Evolutionary conservation across 1,139 yeast genomes (phyloP), one percentile per base, ranked within the genome.

Genomic region (Debaryomycetaceae sp.): DNA sequence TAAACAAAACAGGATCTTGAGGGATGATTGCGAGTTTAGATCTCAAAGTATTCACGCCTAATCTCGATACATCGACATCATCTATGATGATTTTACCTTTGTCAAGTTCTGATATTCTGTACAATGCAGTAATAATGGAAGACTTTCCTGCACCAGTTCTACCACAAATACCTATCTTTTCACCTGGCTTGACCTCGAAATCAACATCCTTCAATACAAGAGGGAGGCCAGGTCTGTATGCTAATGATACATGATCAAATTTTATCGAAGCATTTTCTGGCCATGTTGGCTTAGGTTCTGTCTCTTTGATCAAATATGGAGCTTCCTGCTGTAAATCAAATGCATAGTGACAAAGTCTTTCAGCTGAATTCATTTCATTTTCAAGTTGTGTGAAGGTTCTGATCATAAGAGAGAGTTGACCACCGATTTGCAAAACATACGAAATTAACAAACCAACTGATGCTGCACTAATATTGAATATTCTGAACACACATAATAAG

Each of bases 291-390:
- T 72, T 68, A 5, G 94, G 91, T 5, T 72, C 60, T 3, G 69
- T 66, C 35, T 75, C 86, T 0, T 75, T 66, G 39, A 73, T 78
- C 31, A 59, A 63, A 56, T 78, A 55, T 24, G 67, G 53, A 4
- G 69, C 67, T 47, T 70, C 76, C 43, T 63, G 63, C 5, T 71
- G 73, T 40, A 70, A 53, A 30, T 58, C 48, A 40, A 50, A 70
- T 0, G 91, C 92, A 59, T 87, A 87, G 41, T 81, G 76, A 45
- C 79, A 73, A 39, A 88, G 62, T 56, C 96, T 75, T 63, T 88
- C 96, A n/a, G 83, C 92, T 6, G 94, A 81, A 53, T 85, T 86
- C 88, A 87, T 77, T 54, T 83, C 84, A 60, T 85, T 87, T 57
- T 87, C 95, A 24, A 84, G 78, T 53, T 81, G 82, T 1, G 95